These are phyloP conservation scores for Naumovozyma castellii DNA, from an alignment of 805 yeast genomes.

Conservation along the genomic window DNA sequence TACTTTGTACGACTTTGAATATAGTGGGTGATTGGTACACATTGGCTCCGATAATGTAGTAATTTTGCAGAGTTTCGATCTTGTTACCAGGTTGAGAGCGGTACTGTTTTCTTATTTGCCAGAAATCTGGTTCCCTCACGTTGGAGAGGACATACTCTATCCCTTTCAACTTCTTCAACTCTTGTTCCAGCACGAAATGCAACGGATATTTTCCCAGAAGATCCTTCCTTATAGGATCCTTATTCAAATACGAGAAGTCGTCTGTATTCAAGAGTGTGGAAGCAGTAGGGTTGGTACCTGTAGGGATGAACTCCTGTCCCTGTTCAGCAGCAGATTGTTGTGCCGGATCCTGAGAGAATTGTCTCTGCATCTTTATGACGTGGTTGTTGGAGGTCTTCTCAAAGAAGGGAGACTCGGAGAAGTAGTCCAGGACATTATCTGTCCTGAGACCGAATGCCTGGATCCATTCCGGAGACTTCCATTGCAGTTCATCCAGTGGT, in stretches of 20 bases:
- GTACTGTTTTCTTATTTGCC: conserved; percentile 81
- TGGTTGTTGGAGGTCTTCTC: conserved; percentile 92
- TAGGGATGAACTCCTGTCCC: not conserved
- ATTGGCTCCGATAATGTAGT: conserved; percentile 84
- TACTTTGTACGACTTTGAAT: conserved; percentile 59
- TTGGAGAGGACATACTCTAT: conserved; percentile 69
- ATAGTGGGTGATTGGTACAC: conserved; percentile 83
- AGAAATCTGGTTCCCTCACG: conserved; percentile 81
- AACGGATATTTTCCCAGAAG: conserved; percentile 22
- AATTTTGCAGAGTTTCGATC: conserved; percentile 51
- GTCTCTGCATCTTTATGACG: conserved; percentile 89
- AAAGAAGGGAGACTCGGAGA: conserved; percentile 88
- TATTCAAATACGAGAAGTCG: conserved; percentile 12
- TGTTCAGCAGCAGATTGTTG: conserved; percentile 22
- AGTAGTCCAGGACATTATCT: conserved; percentile 86
- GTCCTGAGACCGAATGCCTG: conserved; percentile 79
- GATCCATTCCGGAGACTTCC: conserved; percentile 98
- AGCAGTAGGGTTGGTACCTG: not conserved
- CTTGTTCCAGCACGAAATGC: conserved; percentile 38
- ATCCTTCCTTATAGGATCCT: conserved; percentile 17
- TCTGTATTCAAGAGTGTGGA: not conserved
- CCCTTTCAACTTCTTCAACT: conserved; percentile 72
- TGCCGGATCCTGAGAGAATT: conserved; percentile 37
- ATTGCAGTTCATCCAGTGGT: conserved; percentile 76
- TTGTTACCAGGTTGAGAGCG: conserved; percentile 32